Evolutionary conservation across 2,329 filamentous ascomycete species (phyloP), one percentile per base, ranked within the genome.

Genomic region (Venturia carpophila): DNA sequence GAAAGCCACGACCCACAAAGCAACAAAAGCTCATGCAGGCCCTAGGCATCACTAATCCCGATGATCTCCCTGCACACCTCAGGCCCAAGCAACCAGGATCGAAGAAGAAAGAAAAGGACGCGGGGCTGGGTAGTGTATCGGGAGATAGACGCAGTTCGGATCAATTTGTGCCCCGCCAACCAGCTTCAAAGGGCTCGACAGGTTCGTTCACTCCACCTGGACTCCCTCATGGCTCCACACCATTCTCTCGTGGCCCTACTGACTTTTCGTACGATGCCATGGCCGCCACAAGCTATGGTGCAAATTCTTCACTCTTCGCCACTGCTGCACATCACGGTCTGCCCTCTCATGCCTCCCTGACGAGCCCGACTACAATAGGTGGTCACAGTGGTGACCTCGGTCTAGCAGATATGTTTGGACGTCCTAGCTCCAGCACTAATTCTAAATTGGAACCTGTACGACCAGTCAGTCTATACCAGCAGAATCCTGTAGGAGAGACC

Each of bases 1-100:
- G 94, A 66, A 99, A 99, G 76, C 94, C 94, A 49, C 87, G 94
- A 10, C 94, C 94, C 10, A 99, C 94, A 0, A 99, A 99, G 77
- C 85, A 97, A 69, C 93, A 97, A 75, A 97, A 97, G 79, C 84
- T 97, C 71, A 88, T 99, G 80, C 87, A 87, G 1, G 89, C 94
- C 71, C 86, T 94, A 67, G 92, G 92, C 1, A 91, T 97, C 15
- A 88, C 92, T 3, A 91, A 95, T 69, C 91, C 91, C 0, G 93
- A 97, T 64, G 90, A 97, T 69, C 82, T 99, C 5, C 94, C 94
- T 0, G 87, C 92, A 67, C 86, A 90, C 69, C 84, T 92, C 67
- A 87, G 90, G 68, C 86, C 90, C 4, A 96, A 96, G 24, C 42
- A 41, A 34, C 64, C 64, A 13, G 63, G 63, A 15, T 47, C 56